A percentile compares a stretch with the other conserved stretches of the same genome.
Conservation (phyloP, 805 yeast species). For the Wickerhamomyces mucosus region DNA sequence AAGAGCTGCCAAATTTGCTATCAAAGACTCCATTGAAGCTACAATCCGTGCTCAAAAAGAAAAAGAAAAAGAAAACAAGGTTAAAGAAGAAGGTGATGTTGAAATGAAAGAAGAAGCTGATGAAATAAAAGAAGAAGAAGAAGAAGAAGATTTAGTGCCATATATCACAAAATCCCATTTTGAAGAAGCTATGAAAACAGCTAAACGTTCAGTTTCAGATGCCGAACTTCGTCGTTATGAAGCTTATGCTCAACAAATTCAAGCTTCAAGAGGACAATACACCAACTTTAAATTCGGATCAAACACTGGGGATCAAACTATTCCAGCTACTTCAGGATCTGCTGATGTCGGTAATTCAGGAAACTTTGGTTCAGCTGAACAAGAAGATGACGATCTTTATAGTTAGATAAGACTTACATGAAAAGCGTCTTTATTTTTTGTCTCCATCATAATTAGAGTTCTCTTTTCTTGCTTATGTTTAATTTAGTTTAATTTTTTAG, state of each 20-base stretch:
- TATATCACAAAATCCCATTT: constrained; percentile 88
- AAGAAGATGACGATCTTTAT: constrained; percentile 58
- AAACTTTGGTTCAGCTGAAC: constrained; percentile 30
- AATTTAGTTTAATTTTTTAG: no score
- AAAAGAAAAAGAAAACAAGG: constrained; percentile 30
- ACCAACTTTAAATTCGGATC: constrained; percentile 75
- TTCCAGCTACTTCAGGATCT: constrained; percentile 24
- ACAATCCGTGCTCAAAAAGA: constrained; percentile 36
- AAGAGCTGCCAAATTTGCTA: constrained; percentile 98
- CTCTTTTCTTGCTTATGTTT: no score
- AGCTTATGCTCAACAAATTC: constrained; percentile 94
- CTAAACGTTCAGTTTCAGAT: constrained; percentile 93
- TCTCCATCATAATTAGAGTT: no score
- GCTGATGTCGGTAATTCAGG: constrained; percentile 35
- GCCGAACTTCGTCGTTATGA: constrained; percentile 98
- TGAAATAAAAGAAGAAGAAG: constrained; percentile 52
- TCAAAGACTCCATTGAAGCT: constrained; percentile 95
- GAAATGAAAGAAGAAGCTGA: constrained; percentile 28
- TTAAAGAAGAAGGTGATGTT: constrained; percentile 38
- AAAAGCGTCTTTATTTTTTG: no score
- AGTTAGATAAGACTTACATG: constrained; percentile 28
- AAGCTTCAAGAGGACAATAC: constrained; percentile 91
- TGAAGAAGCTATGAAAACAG: constrained; percentile 99
- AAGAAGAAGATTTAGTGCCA: constrained; percentile 91
- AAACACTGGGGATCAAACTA: constrained; percentile 24